Base-by-base conservation (phyloP, 2,329 filamentous ascomycete species). In the Fusarium staphyleae region DNA sequence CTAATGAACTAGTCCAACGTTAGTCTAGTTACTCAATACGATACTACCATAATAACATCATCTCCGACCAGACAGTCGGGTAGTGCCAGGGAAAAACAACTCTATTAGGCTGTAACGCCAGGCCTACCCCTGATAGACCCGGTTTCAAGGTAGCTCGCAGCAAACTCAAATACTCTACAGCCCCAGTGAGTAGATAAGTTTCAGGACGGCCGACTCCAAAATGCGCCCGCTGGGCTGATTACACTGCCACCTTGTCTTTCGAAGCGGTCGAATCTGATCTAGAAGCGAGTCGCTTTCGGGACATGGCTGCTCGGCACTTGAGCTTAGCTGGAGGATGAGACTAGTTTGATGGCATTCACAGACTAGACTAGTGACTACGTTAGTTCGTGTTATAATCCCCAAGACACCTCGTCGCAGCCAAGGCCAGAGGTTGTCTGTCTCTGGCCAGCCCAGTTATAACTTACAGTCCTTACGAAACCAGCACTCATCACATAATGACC, bases 141-240 rank as follows among this genome's bases (percentile, higher is more conserved):
- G 32, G 28, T 37, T 24, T 26, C 24, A 37, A 26, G 24, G 11
- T 9, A 37, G 28, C 18, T 5, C 7, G 6, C 7, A 2, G 19
- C 22, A 57, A 37, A 18, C 11, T 35, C 50, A 49, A 30, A 2
- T 9, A 37, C 22, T 5, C 14, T 36, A 33, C 10, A 42, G 2
- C 4, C 12, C 56, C 56, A 60, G 57, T 60, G 12, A 15, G 8
- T 36, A 7, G 24, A 14, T 32, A 7, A 16, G 14, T 14, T 10
- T 7, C 1, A 32, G 26, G n/a, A 11, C 6, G 12, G 26, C 22
- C 29, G 24, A 18, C 42, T n/a, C 41, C 18, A 37, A 40, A 47
- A 24, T 35, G 59, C 51, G 32, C 51, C 57, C 51, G 57, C 33
- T 26, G 19, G 16, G n/a, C 14, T 39, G 18, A 50, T 50, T 55